Conservation (phyloP, 1,284 basidiomycete species). For the Cryptococcus wingfieldii region DNA sequence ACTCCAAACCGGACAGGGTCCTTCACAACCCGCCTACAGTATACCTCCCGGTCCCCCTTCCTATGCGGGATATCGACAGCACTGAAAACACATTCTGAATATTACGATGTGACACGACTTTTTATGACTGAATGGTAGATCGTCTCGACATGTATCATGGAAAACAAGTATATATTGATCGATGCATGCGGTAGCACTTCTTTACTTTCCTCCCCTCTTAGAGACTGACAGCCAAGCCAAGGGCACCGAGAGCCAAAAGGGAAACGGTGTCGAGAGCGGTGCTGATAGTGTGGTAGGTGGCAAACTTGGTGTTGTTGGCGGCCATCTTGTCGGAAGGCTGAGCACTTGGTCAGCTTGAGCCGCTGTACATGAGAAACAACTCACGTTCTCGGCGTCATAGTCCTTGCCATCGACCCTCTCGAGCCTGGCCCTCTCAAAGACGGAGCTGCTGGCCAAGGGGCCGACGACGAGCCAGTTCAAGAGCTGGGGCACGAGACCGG, state of each 20-base stretch:
- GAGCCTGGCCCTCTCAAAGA: slow-evolving; percentile 65
- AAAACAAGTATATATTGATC: too few relatives aligned
- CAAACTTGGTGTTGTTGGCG: slow-evolving; percentile 62
- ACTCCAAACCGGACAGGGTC: slow-evolving; percentile 11
- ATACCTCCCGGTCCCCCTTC: slow-evolving; percentile 28
- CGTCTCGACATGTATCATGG: too few relatives aligned
- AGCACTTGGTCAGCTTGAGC: not conserved
- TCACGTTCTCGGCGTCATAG: slow-evolving; percentile 61
- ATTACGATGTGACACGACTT: not conserved
- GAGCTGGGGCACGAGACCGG: slow-evolving; percentile 55
- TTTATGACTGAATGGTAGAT: not conserved
- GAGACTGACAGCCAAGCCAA: slow-evolving; percentile 57
- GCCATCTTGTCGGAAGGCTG: slow-evolving; percentile 68
- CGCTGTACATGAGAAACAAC: slow-evolving; percentile 30
- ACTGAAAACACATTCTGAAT: not conserved
- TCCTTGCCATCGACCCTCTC: slow-evolving; percentile 70
- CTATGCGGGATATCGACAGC: slow-evolving; percentile 30
- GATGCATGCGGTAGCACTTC: not conserved
- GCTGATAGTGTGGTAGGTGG: slow-evolving; percentile 62
- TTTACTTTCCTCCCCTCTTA: slow-evolving; percentile 37
- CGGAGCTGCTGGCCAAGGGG: slow-evolving; percentile 51
- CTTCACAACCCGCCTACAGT: not conserved
- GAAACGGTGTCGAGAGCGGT: slow-evolving; percentile 57
- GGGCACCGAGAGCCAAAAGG: slow-evolving; percentile 61
- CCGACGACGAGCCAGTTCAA: slow-evolving; percentile 44